A percentile compares a stretch with the other conserved stretches of the same genome.
These are phyloP conservation scores for Geotrichum europaeum DNA, from an alignment of 1,139 yeast genomes.

Conservation along the genomic window DNA sequence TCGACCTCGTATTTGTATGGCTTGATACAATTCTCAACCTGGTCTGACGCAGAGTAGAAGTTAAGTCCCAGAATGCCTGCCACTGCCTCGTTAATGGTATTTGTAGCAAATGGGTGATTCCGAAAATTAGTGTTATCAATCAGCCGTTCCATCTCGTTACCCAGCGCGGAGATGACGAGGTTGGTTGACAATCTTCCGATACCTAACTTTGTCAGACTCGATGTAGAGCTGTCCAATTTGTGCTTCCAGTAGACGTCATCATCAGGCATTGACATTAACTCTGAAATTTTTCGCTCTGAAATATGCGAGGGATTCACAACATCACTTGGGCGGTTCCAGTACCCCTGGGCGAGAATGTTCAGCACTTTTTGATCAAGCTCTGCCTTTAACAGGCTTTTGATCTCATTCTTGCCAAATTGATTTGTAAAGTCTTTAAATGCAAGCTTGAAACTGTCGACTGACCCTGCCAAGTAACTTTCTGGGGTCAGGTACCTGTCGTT, in stretches of 20 bases:
- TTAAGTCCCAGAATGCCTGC: slow-evolving; percentile 67
- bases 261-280: slow-evolving; percentile 47
- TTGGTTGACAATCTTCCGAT: slow-evolving; percentile 86
- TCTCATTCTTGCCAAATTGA: slow-evolving; percentile 74
- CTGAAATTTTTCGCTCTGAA: slow-evolving; percentile 46
- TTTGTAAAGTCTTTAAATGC: slow-evolving; percentile 83
- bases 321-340: slow-evolving; percentile 69
- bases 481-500: slow-evolving; percentile 93
- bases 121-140: slow-evolving; percentile 67
- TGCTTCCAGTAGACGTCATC: slow-evolving; percentile 84
- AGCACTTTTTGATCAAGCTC: slow-evolving; percentile 85
- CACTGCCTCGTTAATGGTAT: slow-evolving; percentile 81
- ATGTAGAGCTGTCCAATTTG: slow-evolving; percentile 75
- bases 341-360: slow-evolving; percentile 79
- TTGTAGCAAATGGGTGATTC: slow-evolving; percentile 77
- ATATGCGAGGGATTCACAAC: slow-evolving; percentile 7
- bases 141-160: slow-evolving; percentile 70
- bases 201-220: slow-evolving; percentile 82
- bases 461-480: slow-evolving; percentile 88
- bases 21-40: slow-evolving; percentile 94
- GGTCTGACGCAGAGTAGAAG: slow-evolving; percentile 90
- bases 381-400: slow-evolving; percentile 68
- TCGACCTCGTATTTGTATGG: slow-evolving; percentile 97
- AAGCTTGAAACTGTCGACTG: slow-evolving; percentile 78
- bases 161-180: slow-evolving; percentile 70